These are phyloP conservation scores for Rubia yunnanensis DNA, from an alignment of 257 asterid species.

Conservation along the genomic window DNA sequence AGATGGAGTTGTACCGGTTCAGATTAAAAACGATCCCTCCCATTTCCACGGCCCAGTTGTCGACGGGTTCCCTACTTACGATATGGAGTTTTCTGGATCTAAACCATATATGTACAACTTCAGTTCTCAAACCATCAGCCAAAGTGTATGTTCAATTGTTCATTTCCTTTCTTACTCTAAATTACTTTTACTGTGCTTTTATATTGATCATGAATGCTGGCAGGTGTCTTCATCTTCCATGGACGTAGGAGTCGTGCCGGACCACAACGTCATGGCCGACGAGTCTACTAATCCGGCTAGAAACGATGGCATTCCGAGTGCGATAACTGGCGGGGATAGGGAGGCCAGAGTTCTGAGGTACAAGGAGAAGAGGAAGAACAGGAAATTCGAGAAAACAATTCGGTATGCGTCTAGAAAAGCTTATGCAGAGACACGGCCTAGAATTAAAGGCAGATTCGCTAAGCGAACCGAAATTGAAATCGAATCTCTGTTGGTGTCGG, in stretches of 20 bases:
- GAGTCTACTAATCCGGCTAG: conserved; percentile 26
- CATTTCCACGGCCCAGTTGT: conserved; percentile 53
- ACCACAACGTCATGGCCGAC: conserved; percentile 40
- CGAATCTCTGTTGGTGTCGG: conserved; percentile 31
- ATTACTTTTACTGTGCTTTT: neutral
- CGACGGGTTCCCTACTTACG: conserved; percentile 66
- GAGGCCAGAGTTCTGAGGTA: conserved; percentile 71
- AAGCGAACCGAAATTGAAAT: conserved; percentile 51
- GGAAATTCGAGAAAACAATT: conserved; percentile 67
- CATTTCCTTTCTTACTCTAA: neutral
- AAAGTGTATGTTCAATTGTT: conserved; percentile 55
- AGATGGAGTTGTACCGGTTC: conserved; percentile 75
- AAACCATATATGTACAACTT: conserved; percentile 72
- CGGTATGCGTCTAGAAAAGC: conserved; percentile 84
- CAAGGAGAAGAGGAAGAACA: conserved; percentile 68
- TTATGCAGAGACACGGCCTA: conserved; percentile 73
- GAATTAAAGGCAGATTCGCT: conserved; percentile 77
- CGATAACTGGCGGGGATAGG: conserved; percentile 42
- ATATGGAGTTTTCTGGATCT: conserved; percentile 42
- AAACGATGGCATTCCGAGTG: conserved; percentile 30
- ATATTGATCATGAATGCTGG: neutral
- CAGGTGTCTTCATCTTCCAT: conserved; percentile 67
- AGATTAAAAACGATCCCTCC: conserved; percentile 33
- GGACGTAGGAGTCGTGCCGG: conserved; percentile 71
- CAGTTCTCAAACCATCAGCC: conserved; percentile 71